Base-by-base conservation (phyloP, 495 filamentous ascomycete genomes). In the Penicillium mononematosum region DNA sequence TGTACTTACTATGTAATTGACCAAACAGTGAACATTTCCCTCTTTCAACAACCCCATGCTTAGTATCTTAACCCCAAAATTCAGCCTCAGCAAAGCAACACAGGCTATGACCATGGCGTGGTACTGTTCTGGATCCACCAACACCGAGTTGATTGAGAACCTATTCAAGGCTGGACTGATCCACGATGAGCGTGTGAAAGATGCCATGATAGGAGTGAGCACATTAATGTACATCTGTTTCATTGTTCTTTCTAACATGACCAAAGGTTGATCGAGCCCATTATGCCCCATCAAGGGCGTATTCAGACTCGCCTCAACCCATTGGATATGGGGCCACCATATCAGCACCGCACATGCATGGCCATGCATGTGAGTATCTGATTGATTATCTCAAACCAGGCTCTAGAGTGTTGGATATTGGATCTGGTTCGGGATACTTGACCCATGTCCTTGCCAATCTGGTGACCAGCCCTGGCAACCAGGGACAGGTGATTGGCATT, bases 261-360 rank as follows among this genome's bases (percentile, higher is more conserved):
- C 20, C 16, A 59, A 93, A 93, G 89, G 93, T 98, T 68, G 94
- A 98, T 70, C 83, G 94, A 49, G 92, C 85, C 3, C 84, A 97
- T 73, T 98, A 92, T 78, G 74, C 77, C 27, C 81, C 79, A 5
- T 81, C 85, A 19, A 81, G 83, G 45, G 83, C 94, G 1, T 98
- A 98, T 76, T 83, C 89, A 50, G 94, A 98, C 80, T 89, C 86
- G 24, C 94, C 94, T 9, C 93, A 98, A 71, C 66, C 83, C 54
- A 98, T 98, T 73, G 93, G 95, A 50, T 84, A 89, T 70, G 62
- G 70, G 16, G 94, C 94, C 50, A 98, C 95, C 50, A 98, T 98
- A 62, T 92, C 88, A 29, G 94, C 94, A 20, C 94, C 94, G 17
- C 94, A 98, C 79, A 98, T 98, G 90, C 94, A 98, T 75, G 93